These are phyloP conservation scores for Erodium maritimum DNA, from an alignment of 345 rosid genomes.

Conservation along the genomic window DNA sequence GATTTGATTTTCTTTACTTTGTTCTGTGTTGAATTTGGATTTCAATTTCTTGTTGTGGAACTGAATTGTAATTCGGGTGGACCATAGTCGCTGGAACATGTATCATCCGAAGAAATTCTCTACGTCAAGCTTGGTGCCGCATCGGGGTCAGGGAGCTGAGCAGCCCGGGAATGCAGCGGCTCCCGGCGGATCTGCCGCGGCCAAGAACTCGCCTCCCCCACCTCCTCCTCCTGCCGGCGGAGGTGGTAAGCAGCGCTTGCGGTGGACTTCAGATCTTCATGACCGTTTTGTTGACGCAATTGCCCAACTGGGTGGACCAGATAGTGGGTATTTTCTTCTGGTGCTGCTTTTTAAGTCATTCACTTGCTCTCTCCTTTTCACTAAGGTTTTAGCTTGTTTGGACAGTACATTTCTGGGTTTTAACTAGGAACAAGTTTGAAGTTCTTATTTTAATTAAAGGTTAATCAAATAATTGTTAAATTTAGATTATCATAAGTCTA, in stretches of 20 bases:
- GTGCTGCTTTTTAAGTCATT: neutral
- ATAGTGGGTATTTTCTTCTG: constrained; percentile 18
- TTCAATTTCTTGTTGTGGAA: too few species aligned
- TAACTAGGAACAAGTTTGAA: too few species aligned
- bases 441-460: too few species aligned
- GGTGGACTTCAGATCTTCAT: constrained; percentile 17
- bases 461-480: too few species aligned
- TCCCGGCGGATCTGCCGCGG: constrained; percentile 1
- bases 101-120: constrained; percentile 12
- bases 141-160: constrained; percentile 10
- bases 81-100: constrained; percentile 7
- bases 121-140: constrained; percentile 11
- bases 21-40: too few species aligned
- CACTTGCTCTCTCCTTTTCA: neutral
- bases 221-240: constrained; percentile 3
- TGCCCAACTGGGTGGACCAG: constrained; percentile 38
- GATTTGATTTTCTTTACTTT: too few species aligned
- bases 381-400: neutral
- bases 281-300: constrained; percentile 30
- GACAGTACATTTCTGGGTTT: neutral
- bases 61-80: neutral
- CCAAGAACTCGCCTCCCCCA: constrained; percentile 4
- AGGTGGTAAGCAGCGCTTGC: constrained; percentile 10
- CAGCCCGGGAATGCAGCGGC: constrained; percentile 5
- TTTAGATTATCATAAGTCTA: neutral